Conservation (phyloP, 768 basidiomycete genomes). For the Nidula microcarpa region DNA sequence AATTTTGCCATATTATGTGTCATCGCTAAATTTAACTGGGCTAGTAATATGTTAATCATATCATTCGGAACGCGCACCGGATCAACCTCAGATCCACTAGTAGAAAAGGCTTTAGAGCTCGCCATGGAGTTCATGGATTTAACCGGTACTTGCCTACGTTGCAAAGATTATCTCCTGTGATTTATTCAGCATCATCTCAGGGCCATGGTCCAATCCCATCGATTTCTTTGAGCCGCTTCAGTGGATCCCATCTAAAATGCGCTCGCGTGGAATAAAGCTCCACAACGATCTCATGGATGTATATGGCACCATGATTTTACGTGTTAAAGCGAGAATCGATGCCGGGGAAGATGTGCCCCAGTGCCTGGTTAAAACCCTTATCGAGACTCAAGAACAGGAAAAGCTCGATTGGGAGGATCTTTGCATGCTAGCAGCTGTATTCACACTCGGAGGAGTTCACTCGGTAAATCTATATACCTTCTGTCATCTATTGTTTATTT, state of each 20-base stretch:
- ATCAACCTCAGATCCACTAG: slow-evolving; percentile 29
- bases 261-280: slow-evolving; percentile 30
- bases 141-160: slow-evolving; percentile 4
- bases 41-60: slow-evolving; percentile 36
- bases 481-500: not conserved
- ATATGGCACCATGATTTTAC: slow-evolving; percentile 33
- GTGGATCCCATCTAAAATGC: slow-evolving; percentile 30
- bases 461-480: slow-evolving; percentile 19
- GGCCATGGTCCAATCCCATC: slow-evolving; percentile 38
- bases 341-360: slow-evolving; percentile 34
- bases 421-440: slow-evolving; percentile 32
- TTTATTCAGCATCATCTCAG: slow-evolving; percentile 25
- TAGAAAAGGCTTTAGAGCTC: slow-evolving; percentile 27
- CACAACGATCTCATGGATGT: slow-evolving; percentile 29
- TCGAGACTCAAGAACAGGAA: slow-evolving; percentile 28
- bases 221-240: slow-evolving; percentile 44
- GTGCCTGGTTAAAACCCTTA: slow-evolving; percentile 36
- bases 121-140: slow-evolving; percentile 40
- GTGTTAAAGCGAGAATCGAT: slow-evolving; percentile 29
- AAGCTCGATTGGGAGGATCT: slow-evolving; percentile 33
- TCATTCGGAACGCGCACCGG: slow-evolving; percentile 37
- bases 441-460: slow-evolving; percentile 41
- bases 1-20: not conserved
- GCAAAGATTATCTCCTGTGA: slow-evolving; percentile 6
- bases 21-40: not conserved